Percentiles rank a stretch among this genome's conserved stretches.
Evolutionary conservation across 1,139 yeast species (phyloP).

Genomic region (Taphrina betulina): DNA sequence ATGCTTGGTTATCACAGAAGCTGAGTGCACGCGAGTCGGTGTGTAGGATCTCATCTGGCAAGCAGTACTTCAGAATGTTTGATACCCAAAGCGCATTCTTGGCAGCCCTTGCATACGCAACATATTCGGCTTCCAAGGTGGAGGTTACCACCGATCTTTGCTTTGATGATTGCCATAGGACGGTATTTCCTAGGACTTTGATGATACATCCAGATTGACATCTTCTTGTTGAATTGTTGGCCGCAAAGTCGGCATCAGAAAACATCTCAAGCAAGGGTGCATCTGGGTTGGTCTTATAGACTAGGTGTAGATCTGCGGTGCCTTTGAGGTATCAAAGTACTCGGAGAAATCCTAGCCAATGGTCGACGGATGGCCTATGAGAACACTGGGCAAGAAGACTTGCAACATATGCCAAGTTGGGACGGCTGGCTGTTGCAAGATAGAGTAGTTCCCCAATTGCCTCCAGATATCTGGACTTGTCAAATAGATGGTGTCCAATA

Average conservation of each 20-base stretch:
- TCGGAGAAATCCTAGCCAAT: neutral
- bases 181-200: neutral
- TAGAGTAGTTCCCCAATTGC: slow-evolving; percentile 1
- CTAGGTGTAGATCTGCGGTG: neutral
- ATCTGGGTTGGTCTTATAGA: neutral
- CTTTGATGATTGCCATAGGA: slow-evolving; percentile 3
- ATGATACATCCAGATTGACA: slow-evolving; percentile 1
- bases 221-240: neutral
- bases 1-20: slow-evolving; percentile 1
- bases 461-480: neutral
- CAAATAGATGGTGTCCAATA: neutral
- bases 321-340: neutral
- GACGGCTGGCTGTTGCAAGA: neutral
- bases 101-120: neutral
- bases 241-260: slow-evolving; percentile 11
- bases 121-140: slow-evolving; percentile 3
- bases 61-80: neutral
- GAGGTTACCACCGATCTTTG: neutral
- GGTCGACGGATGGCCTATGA: neutral
- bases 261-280: neutral
- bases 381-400: neutral
- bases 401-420: neutral
- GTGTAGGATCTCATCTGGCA: neutral
- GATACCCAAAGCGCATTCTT: neutral
- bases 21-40: neutral